Evolutionary conservation across 306 rosid species (phyloP).

Genomic region (Gastrolobium bilobum): DNA sequence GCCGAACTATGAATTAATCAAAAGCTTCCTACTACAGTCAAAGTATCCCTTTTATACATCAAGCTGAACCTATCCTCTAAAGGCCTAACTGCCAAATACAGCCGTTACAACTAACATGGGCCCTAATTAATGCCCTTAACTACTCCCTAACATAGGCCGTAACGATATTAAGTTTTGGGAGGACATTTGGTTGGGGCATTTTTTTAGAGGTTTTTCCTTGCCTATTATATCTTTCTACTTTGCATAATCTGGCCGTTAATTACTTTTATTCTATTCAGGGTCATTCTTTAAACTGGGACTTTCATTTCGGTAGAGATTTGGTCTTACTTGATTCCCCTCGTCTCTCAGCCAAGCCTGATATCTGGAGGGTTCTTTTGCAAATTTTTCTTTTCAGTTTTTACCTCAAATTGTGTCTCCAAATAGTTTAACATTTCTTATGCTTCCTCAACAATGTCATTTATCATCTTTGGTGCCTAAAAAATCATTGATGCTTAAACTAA

Average conservation of each 20-base stretch:
- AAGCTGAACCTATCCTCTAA: no score
- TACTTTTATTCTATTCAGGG: constrained; percentile 9
- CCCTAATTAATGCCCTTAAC: no score
- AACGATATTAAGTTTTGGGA: no score
- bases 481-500: neutral
- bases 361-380: neutral
- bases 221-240: neutral
- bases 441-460: neutral
- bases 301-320: neutral
- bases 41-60: no score
- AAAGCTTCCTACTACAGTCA: no score
- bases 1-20: no score
- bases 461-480: neutral
- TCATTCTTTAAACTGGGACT: constrained; percentile 9
- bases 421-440: no score
- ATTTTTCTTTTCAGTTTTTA: no score
- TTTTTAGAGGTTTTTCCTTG: constrained; percentile 20
- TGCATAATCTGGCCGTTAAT: neutral
- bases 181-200: neutral
- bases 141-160: no score
- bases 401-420: no score
- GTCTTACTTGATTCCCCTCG: neutral
- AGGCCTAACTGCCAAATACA: no score
- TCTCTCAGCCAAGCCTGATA: neutral
- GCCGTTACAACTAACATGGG: no score